Conservation (phyloP, 2,329 filamentous ascomycete species). For the Pseudocercospora vitis region DNA sequence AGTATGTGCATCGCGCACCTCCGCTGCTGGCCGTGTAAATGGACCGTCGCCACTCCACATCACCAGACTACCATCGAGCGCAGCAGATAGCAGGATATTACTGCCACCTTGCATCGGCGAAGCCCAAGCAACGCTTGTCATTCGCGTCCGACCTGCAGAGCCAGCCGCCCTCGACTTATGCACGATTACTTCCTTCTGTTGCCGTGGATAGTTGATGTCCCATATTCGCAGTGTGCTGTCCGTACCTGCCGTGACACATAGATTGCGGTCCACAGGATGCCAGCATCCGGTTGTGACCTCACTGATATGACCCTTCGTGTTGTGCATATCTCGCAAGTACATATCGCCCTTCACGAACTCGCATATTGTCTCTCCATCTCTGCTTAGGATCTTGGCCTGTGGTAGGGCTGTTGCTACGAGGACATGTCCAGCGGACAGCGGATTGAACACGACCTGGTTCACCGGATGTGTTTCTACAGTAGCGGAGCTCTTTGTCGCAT, state of each 20-base stretch:
- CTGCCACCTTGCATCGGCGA: conserved; percentile 71
- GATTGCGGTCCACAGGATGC: conserved; percentile 81
- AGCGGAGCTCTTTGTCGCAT: conserved; percentile 69
- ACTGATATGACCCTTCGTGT: conserved; percentile 94
- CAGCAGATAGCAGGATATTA: conserved; percentile 76
- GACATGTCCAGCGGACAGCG: conserved; percentile 73
- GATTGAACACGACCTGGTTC: conserved; percentile 83
- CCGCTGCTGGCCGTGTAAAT: conserved; percentile 75
- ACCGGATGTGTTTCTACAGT: conserved; percentile 83
- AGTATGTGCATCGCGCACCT: conserved; percentile 80
- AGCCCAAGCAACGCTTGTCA: conserved; percentile 91
- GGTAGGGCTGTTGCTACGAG: conserved; percentile 86
- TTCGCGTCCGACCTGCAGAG: conserved; percentile 83
- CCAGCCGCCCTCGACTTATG: conserved; percentile 92
- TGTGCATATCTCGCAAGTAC: conserved; percentile 95
- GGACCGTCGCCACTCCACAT: conserved; percentile 93
- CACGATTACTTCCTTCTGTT: conserved; percentile 90
- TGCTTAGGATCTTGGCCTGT: conserved; percentile 83
- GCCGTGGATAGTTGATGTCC: conserved; percentile 88
- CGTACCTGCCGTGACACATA: conserved; percentile 87
- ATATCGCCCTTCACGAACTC: conserved; percentile 98
- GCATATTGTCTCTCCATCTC: conserved; percentile 80
- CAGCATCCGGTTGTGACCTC: conserved; percentile 87
- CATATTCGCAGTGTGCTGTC: conserved; percentile 96
- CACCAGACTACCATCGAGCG: conserved; percentile 82